Evolutionary conservation across 805 yeast genomes (phyloP), one percentile per base, ranked within the genome.

Genomic region (Spathaspora girioi): DNA sequence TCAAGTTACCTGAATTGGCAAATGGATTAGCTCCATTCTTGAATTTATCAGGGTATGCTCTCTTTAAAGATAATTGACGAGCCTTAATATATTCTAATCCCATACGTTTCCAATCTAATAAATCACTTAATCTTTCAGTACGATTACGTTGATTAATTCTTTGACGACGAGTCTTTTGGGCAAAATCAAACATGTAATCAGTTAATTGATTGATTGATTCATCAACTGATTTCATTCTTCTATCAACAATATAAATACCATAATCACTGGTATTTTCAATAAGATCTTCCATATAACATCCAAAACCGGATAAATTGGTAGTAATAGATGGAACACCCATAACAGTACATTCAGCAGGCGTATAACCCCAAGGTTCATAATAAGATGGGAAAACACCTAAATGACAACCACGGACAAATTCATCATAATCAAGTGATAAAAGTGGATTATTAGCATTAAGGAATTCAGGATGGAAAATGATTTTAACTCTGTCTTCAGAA

Each of bases 241-340:
- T 83, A 70, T 93, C 99, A 48, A 93, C 97, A 58, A 93, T 89
- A 72, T 94, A 94, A 63, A 93, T 94, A 65, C 99, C 99, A 64
- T 94, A 94, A 71, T 94, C 98, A 54, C 87, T 81, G 17, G 97
- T 87, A 62, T 89, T 89, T 66, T 93, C 97, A 67, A 93, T 93
- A 56, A 93, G 78, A 68, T 93, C 97, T 71, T 93, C 99, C 98
- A 93, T 93, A 73, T 93, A 93, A 58, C 98, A 96, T 47, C 99
- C 99, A 66, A 93, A 93, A 1, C 99, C 99, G 2, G 97, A 89
- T 54, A 93, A 74, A 67, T 93, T 93, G 42, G 99, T 93, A 10
- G 99, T 93, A 63, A 93, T 89, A 6, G 97, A 89, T 15, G 99
- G 99, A 53, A 94, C 96, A 51, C 99, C 99, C 99, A 93, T 93